Base-by-base conservation (phyloP, 352 stramenopile genomes). In the Pseudoperonospora humuli region DNA sequence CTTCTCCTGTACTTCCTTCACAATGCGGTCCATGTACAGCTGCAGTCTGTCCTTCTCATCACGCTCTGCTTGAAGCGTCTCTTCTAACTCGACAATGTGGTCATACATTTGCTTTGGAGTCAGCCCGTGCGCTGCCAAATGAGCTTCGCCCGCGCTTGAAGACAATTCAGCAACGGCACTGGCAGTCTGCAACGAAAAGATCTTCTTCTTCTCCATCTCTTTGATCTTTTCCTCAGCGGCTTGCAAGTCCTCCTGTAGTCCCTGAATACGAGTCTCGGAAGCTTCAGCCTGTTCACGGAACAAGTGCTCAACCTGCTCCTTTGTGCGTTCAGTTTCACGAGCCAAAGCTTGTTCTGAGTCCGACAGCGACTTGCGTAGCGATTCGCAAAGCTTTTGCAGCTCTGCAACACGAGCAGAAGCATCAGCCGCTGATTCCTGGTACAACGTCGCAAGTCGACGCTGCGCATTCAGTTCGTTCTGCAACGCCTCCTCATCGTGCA, bases 1-100 rank as follows among this genome's bases (percentile, higher is more conserved):
- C 54, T 94, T 97, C 21, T 79, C 74, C 44, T 95, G 78, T 43
- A 98, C 85, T 49, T 98, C 93, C 39, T 83, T 77, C 26, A 96
- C 66, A 36, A 98, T 94, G 14, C 84, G 86, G 36, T 96, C 67
- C 47, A 98, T 78, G 35, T 92, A 85, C 19, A 96, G 60, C 54
- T 97, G 80, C 10, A 96, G 63, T 35, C 90, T 87, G 27, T 93
- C 82, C 46, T 92, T 95, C 31, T 90, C 76, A 1, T 67, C 69
- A 27, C 69, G 78, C 57, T 96, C 86, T 0, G 71, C 53, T 21
- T 75, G 67, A 9, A 96, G 64, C 5, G 79, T 69, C 46, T 94
- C 77, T 57, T 97, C 81, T 0, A 95, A 67, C 32, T 93, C 65
- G 6, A 95, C 70, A 21, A 97, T 76, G 17, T 86, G 81, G 24